Evolutionary conservation across 225 moss, liverwort and hornwort genomes (phyloP).

Genomic region (Physcomitrellopsis africana): DNA sequence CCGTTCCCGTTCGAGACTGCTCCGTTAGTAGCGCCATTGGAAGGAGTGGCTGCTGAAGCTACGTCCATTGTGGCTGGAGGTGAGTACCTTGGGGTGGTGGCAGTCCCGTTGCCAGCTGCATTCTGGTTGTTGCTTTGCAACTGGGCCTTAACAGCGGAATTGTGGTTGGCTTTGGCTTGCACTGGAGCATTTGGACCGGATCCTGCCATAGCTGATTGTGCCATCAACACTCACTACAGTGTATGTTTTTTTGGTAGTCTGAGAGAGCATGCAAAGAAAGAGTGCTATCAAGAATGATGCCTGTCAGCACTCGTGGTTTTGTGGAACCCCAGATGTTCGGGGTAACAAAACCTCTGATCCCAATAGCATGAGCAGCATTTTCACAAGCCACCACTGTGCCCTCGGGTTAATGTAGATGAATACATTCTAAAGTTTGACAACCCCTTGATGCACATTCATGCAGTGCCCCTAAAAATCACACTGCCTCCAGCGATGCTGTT

Average conservation of each 20-base stretch:
- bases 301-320: conserved; percentile 28
- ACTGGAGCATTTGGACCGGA: conserved; percentile 46
- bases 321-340: conserved; percentile 46
- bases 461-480: conserved; percentile 7
- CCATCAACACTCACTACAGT: conserved; percentile 38
- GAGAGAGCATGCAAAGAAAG: neutral
- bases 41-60: conserved; percentile 34
- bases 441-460: conserved; percentile 27
- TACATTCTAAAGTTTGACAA: conserved; percentile 22
- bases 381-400: conserved; percentile 40
- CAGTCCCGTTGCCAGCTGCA: conserved; percentile 34
- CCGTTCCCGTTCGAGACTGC: conserved; percentile 38
- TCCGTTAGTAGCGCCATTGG: conserved; percentile 19
- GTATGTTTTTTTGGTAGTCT: neutral
- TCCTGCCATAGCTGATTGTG: conserved; percentile 66
- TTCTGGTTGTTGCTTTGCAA: conserved; percentile 41
- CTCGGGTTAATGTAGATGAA: conserved; percentile 32
- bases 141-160: conserved; percentile 56
- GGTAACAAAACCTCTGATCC: conserved; percentile 71
- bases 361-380: conserved; percentile 60
- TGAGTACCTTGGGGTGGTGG: conserved; percentile 35
- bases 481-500: conserved; percentile 15
- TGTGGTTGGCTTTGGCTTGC: conserved; percentile 41
- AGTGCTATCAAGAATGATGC: neutral
- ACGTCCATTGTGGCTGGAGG: conserved; percentile 31